A percentile compares a stretch with the other conserved stretches of the same genome.
These are phyloP conservation scores for Bremia lactucae DNA, from an alignment of 352 stramenopile genomes.

Conservation along the genomic window DNA sequence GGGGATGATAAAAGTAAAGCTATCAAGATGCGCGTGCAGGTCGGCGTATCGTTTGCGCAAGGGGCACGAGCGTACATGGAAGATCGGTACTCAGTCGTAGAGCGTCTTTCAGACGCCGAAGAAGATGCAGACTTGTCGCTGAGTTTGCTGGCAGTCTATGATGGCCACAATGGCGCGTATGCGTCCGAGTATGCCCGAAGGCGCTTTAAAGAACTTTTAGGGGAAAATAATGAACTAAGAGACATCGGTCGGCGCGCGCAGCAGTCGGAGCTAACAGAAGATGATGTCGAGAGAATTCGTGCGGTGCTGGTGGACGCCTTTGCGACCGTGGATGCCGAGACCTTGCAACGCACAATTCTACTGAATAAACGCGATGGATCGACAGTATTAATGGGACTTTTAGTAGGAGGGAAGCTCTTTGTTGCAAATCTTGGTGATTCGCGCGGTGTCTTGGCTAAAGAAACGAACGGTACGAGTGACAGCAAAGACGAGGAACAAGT, in stretches of 20 bases:
- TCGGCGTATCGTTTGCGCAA: conserved; percentile 44
- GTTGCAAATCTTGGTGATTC: conserved; percentile 73
- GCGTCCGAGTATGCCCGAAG: conserved; percentile 50
- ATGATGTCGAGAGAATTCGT: conserved; percentile 43
- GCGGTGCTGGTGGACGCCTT: conserved; percentile 44
- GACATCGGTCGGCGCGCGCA: conserved; percentile 33
- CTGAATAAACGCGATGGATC: conserved; percentile 66
- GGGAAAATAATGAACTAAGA: conserved; percentile 32
- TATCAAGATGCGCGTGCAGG: conserved; percentile 31
- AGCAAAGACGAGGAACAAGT: conserved; percentile 9
- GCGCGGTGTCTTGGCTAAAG: conserved; percentile 39
- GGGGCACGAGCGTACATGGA: conserved; percentile 73
- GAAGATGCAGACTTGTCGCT: conserved; percentile 31
- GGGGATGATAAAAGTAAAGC: conserved; percentile 8
- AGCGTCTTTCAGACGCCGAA: conserved; percentile 41
- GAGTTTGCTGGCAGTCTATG: conserved; percentile 55
- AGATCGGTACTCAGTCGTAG: conserved; percentile 55
- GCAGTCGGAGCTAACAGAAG: conserved; percentile 21
- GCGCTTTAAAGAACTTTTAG: conserved; percentile 52
- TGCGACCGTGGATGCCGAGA: conserved; percentile 55
- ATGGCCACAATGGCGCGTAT: conserved; percentile 66
- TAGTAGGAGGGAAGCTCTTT: conserved; percentile 65
- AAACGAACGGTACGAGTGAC: conserved; percentile 11
- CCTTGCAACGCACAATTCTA: conserved; percentile 52
- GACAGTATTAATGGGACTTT: conserved; percentile 58